A percentile compares a stretch with the other conserved stretches of the same genome.
Evolutionary conservation across 306 rosid genomes (phyloP).

Genomic region (Mimosa pudica): DNA sequence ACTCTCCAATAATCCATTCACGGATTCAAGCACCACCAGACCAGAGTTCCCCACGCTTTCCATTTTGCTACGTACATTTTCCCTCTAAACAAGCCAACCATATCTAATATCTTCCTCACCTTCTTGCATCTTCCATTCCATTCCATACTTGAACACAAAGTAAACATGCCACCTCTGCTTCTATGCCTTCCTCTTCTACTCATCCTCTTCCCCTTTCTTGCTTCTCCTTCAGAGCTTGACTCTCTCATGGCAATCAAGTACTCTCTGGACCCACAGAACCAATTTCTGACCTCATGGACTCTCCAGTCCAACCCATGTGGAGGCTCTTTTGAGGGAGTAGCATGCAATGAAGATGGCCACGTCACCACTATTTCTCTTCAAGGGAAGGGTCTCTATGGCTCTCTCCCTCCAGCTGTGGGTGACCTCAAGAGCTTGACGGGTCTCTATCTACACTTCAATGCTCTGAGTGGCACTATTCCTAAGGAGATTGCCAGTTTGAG

Average conservation of each 20-base stretch:
- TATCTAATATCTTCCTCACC: neutral
- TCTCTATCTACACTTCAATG: conserved; percentile 79
- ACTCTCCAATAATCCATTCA: too few relatives aligned
- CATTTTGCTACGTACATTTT: neutral
- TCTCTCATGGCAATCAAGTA: conserved; percentile 3
- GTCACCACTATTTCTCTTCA: neutral
- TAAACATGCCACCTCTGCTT: conserved; percentile 36
- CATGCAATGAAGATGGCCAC: neutral
- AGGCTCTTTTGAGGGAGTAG: neutral
- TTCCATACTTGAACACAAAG: conserved; percentile 37
- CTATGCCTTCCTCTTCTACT: neutral
- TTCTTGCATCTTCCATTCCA: neutral
- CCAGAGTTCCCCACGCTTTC: neutral
- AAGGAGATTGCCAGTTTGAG: conserved; percentile 59
- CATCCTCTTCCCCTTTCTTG: neutral
- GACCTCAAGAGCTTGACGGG: conserved; percentile 72
- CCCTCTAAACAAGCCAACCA: neutral
- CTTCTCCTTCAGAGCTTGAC: conserved; percentile 6
- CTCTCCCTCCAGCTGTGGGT: conserved; percentile 50
- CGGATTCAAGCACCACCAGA: neutral
- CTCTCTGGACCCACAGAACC: conserved; percentile 14
- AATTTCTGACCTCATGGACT: conserved; percentile 1
- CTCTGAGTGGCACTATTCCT: conserved; percentile 70
- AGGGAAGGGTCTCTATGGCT: neutral
- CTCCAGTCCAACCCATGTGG: neutral